phyloP scores from a whole-genome alignment of 768 basidiomycete genomes.

The Boletus sensibilis region DNA sequence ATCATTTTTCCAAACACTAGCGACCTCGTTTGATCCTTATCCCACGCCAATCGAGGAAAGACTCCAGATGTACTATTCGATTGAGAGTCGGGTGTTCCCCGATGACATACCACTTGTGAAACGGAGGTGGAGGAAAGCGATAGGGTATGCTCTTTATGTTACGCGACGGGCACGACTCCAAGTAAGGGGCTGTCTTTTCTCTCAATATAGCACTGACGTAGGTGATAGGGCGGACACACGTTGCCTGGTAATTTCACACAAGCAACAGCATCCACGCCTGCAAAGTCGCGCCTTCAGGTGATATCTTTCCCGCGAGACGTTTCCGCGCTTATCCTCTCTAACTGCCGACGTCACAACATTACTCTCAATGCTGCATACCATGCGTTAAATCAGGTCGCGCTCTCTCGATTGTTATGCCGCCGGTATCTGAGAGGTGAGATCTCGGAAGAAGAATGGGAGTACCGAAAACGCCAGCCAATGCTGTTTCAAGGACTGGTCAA shows the following conservation, averaged over 20 bases:
- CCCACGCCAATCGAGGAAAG: background rate
- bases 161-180: background rate
- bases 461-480: constrained; percentile 50
- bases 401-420: constrained; percentile 48
- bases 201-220: background rate
- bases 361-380: constrained; percentile 52
- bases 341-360: constrained; percentile 41
- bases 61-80: background rate
- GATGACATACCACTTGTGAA: background rate
- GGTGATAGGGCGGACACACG: background rate
- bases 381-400: constrained; percentile 33
- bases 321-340: constrained; percentile 33
- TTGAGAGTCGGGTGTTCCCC: background rate
- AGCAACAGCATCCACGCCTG: background rate
- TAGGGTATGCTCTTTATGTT: background rate
- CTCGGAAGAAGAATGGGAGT: constrained; percentile 50
- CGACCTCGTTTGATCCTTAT: background rate
- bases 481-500: constrained; percentile 48
- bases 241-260: background rate
- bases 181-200: background rate
- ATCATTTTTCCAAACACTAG: constrained; percentile 4
- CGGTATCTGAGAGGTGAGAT: constrained; percentile 48
- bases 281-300: background rate
- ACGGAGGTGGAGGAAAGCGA: background rate
- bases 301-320: constrained; percentile 1